These are phyloP conservation scores for Magnolia sinica DNA, from an alignment of 164 flowering plant genomes.

Conservation along the genomic window DNA sequence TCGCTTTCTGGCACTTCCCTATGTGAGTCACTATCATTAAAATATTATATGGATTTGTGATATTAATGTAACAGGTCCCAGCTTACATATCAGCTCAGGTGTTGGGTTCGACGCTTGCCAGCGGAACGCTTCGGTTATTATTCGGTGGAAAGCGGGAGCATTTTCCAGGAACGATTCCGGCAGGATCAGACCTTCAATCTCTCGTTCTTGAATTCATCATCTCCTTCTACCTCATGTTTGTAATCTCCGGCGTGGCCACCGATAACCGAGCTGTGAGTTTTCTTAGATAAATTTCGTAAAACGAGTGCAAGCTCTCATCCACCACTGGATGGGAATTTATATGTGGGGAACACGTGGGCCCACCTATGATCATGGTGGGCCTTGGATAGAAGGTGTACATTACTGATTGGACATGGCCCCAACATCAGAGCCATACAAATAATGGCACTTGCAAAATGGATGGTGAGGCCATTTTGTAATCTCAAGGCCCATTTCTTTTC, in stretches of 20 bases:
- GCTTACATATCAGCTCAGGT: slow-evolving; percentile 38
- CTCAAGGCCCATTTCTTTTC: no score
- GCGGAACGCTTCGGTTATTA: slow-evolving; percentile 37
- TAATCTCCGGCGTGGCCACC: slow-evolving; percentile 57
- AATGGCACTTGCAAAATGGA: no score
- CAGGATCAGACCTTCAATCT: slow-evolving; percentile 43
- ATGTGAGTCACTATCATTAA: no score
- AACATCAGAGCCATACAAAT: no score
- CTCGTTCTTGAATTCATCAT: slow-evolving; percentile 49
- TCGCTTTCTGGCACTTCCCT: no score
- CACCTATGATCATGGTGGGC: no score
- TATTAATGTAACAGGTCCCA: slow-evolving; percentile 29
- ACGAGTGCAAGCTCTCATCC: no score
- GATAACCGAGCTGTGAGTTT: slow-evolving; percentile 49
- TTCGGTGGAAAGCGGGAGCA: slow-evolving; percentile 30
- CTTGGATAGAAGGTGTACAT: no score
- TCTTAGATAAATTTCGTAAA: not conserved
- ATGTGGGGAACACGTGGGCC: no score
- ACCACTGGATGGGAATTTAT: no score
- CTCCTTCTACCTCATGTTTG: slow-evolving; percentile 64
- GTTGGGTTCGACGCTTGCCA: slow-evolving; percentile 44
- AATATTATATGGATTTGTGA: not conserved
- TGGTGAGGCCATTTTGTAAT: no score
- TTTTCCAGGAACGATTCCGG: slow-evolving; percentile 43
- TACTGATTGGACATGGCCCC: no score